These are phyloP conservation scores for Lasiodiplodia citricola DNA, from an alignment of 2,329 filamentous ascomycete species.

Conservation along the genomic window DNA sequence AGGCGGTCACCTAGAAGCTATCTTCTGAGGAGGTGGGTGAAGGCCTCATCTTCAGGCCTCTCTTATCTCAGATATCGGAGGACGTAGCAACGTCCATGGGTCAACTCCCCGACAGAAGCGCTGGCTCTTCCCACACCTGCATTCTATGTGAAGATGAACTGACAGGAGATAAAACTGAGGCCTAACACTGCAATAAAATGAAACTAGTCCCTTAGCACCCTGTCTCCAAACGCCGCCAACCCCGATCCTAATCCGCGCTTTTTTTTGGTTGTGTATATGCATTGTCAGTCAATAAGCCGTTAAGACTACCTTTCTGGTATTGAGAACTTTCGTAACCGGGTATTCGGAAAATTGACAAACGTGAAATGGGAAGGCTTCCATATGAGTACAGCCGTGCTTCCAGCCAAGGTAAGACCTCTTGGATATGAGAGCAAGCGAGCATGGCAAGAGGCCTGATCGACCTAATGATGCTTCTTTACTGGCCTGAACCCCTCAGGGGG, in stretches of 20 bases:
- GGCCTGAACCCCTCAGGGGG: background rate
- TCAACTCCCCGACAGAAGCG: background rate
- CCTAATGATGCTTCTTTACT: background rate
- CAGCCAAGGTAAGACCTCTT: background rate
- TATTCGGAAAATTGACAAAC: constrained; percentile 8
- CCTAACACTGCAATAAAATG: background rate
- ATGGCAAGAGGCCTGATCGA: background rate
- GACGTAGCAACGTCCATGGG: background rate
- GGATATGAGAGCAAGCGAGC: background rate
- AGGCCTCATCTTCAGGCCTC: background rate
- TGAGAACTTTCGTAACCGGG: constrained; percentile 1
- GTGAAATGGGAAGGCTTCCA: background rate
- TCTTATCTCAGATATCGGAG: background rate
- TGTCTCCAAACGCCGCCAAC: background rate
- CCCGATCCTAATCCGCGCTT: background rate
- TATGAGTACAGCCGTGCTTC: background rate
- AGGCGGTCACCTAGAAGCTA: background rate
- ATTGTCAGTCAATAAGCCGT: constrained; percentile 9
- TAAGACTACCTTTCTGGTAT: background rate
- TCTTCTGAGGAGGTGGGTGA: background rate
- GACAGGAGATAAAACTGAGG: no score
- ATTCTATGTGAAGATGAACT: background rate
- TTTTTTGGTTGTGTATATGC: background rate
- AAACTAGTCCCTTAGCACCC: background rate
- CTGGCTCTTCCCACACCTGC: background rate